Conservation (phyloP, 73 alveolate species). For the Symbiodinium natans region DNA sequence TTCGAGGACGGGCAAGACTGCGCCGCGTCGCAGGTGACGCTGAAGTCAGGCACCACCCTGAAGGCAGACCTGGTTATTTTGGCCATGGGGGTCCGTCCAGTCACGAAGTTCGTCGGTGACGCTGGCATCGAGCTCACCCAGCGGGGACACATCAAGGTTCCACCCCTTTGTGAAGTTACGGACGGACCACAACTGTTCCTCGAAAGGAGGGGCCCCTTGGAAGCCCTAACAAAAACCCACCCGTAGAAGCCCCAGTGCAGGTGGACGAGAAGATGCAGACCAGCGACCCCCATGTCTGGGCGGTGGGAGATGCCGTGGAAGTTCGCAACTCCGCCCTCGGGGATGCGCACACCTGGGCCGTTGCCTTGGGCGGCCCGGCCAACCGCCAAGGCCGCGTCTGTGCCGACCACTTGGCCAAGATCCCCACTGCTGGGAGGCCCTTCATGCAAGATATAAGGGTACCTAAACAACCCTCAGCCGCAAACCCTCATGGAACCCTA, state of each 20-base stretch:
- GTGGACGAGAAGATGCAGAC: constrained; percentile 30
- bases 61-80: constrained; percentile 15
- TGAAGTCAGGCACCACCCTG: background rate
- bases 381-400: constrained; percentile 65
- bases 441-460: no score
- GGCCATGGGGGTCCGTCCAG: constrained; percentile 65
- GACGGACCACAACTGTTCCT: no score
- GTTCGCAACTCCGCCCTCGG: background rate
- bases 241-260: no score
- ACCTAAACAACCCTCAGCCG: no score
- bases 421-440: background rate
- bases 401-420: constrained; percentile 34
- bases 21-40: background rate
- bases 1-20: background rate
- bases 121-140: constrained; percentile 29
- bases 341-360: constrained; percentile 2
- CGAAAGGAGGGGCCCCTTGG: no score
- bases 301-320: constrained; percentile 66
- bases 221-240: no score
- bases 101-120: background rate
- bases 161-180: no score
- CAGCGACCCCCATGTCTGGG: constrained; percentile 27
- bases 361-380: constrained; percentile 81
- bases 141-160: background rate
- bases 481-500: no score